Base-by-base conservation (phyloP, 768 basidiomycete genomes). In the Tulasnella sp. region DNA sequence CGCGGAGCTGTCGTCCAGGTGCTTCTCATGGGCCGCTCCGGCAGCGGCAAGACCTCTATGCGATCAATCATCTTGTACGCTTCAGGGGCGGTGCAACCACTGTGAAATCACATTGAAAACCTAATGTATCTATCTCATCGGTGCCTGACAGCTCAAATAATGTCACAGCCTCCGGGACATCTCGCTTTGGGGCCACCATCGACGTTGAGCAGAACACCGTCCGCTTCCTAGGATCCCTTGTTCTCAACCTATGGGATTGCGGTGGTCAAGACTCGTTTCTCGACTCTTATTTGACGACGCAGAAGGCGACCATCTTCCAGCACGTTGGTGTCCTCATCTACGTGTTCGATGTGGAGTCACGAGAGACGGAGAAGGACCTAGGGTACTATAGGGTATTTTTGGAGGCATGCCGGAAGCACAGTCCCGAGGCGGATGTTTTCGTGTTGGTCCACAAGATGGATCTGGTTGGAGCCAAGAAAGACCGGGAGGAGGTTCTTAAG, bases 361-460 rank as follows among this genome's bases (percentile, higher is more conserved):
- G 83, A 42, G 91, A 94, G 68, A 83, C 84, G 77, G 70, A 73
- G 50, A 72, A 71, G 71, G 96, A 98, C 73, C 75, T 94, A 27
- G 82, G 85, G 68, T 98, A 96, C 72, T 98, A 92, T 70, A 82
- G 84, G 45, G 88, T 94, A 61, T 97, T 94, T 71, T 77, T 99
- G 51, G 83, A 85, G 3, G 88, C 91, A 2, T 73, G 98, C 29
- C 75, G 80, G 49, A 81, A 84, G 67, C 85, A 80, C 67, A 88
- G 86, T 70, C 83, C 84, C 11, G 85, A 88, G 7, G 92, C 93
- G 4, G 81, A 77, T 10, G 83, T 97, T 1, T 97, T 95, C 72
- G 76, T 97, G 38, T 78, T 97, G 2, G 80, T 98, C 45, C 95
- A 99, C 74, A 99, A 99, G 78, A 97, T 98, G 92, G 96, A 99